Conservation (phyloP, 225 moss, liverwort and hornwort genomes). For the Bryum argenteum region DNA sequence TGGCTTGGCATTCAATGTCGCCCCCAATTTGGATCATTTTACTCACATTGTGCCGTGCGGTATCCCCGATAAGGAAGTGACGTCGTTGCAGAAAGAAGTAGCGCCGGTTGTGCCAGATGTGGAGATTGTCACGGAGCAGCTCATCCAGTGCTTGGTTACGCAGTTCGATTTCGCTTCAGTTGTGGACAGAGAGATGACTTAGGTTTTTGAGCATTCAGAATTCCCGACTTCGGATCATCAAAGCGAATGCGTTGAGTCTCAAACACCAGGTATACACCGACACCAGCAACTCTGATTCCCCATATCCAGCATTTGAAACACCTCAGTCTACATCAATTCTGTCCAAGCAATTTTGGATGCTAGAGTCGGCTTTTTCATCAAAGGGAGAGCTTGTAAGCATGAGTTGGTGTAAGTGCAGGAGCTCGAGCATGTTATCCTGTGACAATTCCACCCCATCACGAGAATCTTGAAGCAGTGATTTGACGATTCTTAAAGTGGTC, state of each 20-base stretch:
- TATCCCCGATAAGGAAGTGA: slow-evolving; percentile 85
- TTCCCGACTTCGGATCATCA: neutral
- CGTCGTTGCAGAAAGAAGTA: slow-evolving; percentile 69
- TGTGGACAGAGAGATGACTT: slow-evolving; percentile 32
- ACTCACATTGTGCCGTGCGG: slow-evolving; percentile 87
- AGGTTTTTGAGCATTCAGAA: neutral
- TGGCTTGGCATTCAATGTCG: slow-evolving; percentile 87
- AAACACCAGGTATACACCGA: slow-evolving; percentile 9
- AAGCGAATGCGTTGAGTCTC: slow-evolving; percentile 2
- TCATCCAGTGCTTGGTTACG: slow-evolving; percentile 72
- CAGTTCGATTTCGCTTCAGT: slow-evolving; percentile 59
- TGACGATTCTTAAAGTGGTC: too few species aligned
- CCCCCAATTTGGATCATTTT: slow-evolving; percentile 66
- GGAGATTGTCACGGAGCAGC: slow-evolving; percentile 71
- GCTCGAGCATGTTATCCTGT: too few species aligned
- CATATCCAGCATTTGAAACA: neutral
- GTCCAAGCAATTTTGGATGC: neutral
- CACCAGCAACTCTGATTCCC: neutral
- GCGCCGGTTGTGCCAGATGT: slow-evolving; percentile 44
- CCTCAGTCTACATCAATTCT: neutral
- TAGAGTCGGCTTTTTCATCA: too few species aligned
- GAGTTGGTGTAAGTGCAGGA: too few species aligned
- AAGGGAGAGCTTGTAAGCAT: too few species aligned
- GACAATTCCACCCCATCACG: too few species aligned
- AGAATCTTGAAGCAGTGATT: too few species aligned